These are phyloP conservation scores for Pisolithus tinctorius DNA, from an alignment of 768 basidiomycete species.

Conservation along the genomic window DNA sequence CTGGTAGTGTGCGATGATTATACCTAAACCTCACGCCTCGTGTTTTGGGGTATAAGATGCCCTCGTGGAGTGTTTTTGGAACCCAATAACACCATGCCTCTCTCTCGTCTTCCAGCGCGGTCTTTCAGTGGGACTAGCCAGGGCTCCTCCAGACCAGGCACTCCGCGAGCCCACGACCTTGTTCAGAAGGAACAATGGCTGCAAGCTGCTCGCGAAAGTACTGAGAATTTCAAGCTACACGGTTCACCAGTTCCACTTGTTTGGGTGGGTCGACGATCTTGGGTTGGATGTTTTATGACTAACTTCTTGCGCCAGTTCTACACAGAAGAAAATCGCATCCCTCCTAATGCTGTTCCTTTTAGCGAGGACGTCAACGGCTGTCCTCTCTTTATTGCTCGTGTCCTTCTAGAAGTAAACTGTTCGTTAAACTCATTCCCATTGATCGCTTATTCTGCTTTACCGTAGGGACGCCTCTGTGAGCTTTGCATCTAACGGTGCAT, in stretches of 20 bases:
- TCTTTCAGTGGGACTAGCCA: background rate
- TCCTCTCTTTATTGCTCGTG: constrained; percentile 24
- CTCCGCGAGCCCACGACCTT: constrained; percentile 2
- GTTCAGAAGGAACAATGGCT: constrained; percentile 26
- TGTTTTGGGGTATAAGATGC: no score
- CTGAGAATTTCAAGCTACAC: constrained; percentile 19
- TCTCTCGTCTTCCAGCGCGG: background rate
- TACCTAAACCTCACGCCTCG: no score
- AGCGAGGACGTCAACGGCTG: constrained; percentile 25
- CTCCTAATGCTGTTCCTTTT: constrained; percentile 28
- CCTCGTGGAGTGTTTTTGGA: no score
- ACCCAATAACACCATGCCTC: background rate
- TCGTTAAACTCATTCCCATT: no score
- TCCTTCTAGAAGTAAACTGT: constrained; percentile 17
- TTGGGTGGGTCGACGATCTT: constrained; percentile 18
- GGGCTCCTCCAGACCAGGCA: background rate
- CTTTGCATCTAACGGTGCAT: background rate
- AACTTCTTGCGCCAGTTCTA: constrained; percentile 14
- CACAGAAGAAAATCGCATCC: constrained; percentile 25
- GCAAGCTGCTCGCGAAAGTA: constrained; percentile 22
- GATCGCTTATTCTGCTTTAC: background rate
- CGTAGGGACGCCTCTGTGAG: constrained; percentile 24
- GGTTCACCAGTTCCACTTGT: constrained; percentile 27
- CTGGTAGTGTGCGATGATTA: no score
- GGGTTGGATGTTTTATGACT: no score